Evolutionary conservation across 345 rosid genomes (phyloP), one percentile per base, ranked within the genome.

Genomic region (Diplotaxis tenuifolia): DNA sequence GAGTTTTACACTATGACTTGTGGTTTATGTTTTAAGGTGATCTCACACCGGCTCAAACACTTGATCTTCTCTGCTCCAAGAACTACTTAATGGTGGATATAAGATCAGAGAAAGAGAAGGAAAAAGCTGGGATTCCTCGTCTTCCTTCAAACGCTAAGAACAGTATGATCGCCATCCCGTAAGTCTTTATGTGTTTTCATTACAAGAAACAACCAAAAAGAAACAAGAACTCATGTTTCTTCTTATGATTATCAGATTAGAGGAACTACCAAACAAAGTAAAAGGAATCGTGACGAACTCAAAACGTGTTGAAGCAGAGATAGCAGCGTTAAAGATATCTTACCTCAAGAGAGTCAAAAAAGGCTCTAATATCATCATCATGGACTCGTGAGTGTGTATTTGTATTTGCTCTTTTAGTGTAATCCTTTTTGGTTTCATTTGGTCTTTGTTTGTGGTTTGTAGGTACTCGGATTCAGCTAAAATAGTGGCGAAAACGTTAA

Each of bases 101-200:
- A 65, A 83, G 98, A 70, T 84, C 96, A 34, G 98, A 94, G 87
- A 94, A 94, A 80, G 98, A 94, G 52, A 94, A 94, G 81, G 87
- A 89, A 36, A 89, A 82, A 80, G 77, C 89, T 6, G 98, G 97
- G 29, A 75, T 91, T 42, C 98, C 98, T 14, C 95, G 96, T 58
- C 93, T 94, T n/a, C 97, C 98, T 66, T 86, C 98, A 11, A 83
- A 67, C 79, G 96, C 93, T 34, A 89, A 91, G 83, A 94, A 86
- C 86, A 82, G 78, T 76, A 68, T 87, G 85, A 68, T 94, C 71
- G 76, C 93, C 7, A 83, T 91, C 34, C 98, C 98, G 97, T 89
- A 78, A 86, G 97, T 83, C 55, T 38, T 25, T 19, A 0, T 45
- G 69, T 55, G 69, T 55, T 53, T 52, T 11, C 0, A 31, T 47